These are phyloP conservation scores for Cutaneotrichosporon cutaneum DNA, from an alignment of 1,284 basidiomycete species.

Conservation along the genomic window DNA sequence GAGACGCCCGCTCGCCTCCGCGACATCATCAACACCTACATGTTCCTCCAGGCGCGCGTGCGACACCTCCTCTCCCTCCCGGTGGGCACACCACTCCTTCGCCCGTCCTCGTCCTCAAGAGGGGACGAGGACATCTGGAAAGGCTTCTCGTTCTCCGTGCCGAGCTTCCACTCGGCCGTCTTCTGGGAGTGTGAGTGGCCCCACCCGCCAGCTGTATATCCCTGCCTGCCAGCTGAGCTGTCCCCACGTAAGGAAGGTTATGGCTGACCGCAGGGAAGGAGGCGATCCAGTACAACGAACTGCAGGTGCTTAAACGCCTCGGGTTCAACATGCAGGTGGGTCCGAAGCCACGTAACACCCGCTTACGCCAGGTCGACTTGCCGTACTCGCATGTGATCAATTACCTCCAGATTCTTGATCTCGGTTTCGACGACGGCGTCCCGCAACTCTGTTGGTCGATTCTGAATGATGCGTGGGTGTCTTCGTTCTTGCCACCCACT, in stretches of 20 bases:
- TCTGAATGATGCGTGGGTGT: constrained; percentile 79
- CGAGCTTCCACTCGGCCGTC: constrained; percentile 45
- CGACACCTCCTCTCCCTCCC: constrained; percentile 43
- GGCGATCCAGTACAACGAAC: constrained; percentile 87
- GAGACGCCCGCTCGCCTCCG: constrained; percentile 88
- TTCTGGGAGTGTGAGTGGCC: constrained; percentile 47
- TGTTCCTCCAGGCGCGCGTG: constrained; percentile 61
- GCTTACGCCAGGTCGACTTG: constrained; percentile 65
- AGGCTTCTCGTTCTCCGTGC: constrained; percentile 42
- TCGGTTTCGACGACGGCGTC: constrained; percentile 65
- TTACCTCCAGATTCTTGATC: constrained; percentile 84
- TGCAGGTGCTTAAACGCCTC: constrained; percentile 93
- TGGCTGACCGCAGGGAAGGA: constrained; percentile 45
- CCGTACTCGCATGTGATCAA: constrained; percentile 95
- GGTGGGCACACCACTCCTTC: constrained; percentile 23
- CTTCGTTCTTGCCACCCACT: neutral
- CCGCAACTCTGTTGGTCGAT: constrained; percentile 82
- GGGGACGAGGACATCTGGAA: constrained; percentile 31
- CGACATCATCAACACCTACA: constrained; percentile 91
- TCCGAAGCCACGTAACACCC: constrained; percentile 1
- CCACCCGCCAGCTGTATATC: too few relatives aligned
- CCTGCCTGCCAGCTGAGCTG: neutral
- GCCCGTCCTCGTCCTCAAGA: constrained; percentile 4
- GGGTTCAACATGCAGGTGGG: constrained; percentile 72
- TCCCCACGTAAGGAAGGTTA: too few relatives aligned